Base-by-base conservation (phyloP, 1,284 basidiomycete species). In the Trametes sp. region DNA sequence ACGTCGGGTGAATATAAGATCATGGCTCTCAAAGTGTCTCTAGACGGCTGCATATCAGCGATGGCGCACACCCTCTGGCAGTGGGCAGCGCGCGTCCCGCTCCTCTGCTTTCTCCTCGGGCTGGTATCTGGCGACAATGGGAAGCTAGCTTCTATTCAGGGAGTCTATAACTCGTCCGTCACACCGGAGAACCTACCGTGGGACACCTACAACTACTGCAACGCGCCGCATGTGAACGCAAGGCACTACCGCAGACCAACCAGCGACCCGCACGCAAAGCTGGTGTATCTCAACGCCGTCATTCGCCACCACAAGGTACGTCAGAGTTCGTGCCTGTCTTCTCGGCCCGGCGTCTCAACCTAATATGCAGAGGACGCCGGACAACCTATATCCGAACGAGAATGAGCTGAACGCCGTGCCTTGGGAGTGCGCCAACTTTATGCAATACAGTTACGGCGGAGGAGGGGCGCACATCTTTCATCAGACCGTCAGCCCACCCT, bases 191-290 rank as follows among this genome's bases (percentile, higher is more conserved):
- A 68, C 62, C 69, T 78, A 5, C 78, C 81, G 0, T 84, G 82
- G 83, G 77, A 83, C 72, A 83, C 80, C 5, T 84, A 84, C 72
- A 83, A 83, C 59, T 84, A 85, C 63, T 84, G 83, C 71, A 84
- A 85, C 56, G 83, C 84, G 0, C 82, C 83, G 0, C 83, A 82
- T 62, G 80, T 83, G 44, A 65, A 63, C 29, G 56, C 38, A 14
- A 35, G 44, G 54, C 65, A 81, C 78, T 65, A 67, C 24, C 10
- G 33, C 33, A 51, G 31, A 44, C 65, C 60, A 13, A 33, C 59
- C 13, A 59, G 62, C 26, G 76, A 81, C 19, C 38, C 62, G 38
- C 53, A 61, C 52, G 59, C 65, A 33, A 61, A 59, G 57, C 61
- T 82, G 2, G 74, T 77, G 48, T 79, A 80, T 63, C 57, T 82